Evolutionary conservation across 164 flowering plant genomes (phyloP).

Genomic region (Berberis vulgaris): DNA sequence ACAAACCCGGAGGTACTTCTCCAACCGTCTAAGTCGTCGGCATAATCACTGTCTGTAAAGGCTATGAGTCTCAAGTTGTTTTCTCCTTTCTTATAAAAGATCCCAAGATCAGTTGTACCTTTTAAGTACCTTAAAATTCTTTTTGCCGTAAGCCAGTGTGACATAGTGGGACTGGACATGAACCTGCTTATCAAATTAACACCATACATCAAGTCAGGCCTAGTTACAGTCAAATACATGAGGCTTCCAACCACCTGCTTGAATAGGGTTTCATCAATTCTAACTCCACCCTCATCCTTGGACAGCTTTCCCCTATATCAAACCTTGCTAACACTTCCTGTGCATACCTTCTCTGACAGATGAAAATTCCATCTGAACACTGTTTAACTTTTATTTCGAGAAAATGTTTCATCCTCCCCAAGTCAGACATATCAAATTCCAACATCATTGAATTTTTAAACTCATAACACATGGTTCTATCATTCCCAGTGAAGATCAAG

Average conservation of each 20-base stretch:
- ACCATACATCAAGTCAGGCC: background rate
- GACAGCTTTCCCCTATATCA: background rate
- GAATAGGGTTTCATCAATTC: background rate
- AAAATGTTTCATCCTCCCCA: background rate
- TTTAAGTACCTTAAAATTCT: background rate
- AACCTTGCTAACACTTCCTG: background rate
- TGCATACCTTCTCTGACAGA: background rate
- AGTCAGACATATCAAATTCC: conserved; percentile 1
- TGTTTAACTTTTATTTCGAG: background rate
- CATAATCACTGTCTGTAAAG: conserved; percentile 1
- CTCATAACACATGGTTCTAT: background rate
- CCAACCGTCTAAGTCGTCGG: background rate
- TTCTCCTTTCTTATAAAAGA: background rate
- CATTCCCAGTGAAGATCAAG: background rate
- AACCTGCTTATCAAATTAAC: background rate
- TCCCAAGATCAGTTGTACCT: background rate
- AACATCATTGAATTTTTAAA: conserved; percentile 1
- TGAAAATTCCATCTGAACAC: background rate
- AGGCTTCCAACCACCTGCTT: background rate
- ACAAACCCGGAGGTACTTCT: background rate
- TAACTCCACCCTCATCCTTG: background rate
- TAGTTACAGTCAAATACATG: background rate
- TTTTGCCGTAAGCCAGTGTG: too few species aligned
- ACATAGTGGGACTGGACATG: background rate
- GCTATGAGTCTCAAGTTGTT: background rate